Base-by-base conservation (phyloP, 2,329 filamentous ascomycete genomes). In the Xylariaceae sp. region DNA sequence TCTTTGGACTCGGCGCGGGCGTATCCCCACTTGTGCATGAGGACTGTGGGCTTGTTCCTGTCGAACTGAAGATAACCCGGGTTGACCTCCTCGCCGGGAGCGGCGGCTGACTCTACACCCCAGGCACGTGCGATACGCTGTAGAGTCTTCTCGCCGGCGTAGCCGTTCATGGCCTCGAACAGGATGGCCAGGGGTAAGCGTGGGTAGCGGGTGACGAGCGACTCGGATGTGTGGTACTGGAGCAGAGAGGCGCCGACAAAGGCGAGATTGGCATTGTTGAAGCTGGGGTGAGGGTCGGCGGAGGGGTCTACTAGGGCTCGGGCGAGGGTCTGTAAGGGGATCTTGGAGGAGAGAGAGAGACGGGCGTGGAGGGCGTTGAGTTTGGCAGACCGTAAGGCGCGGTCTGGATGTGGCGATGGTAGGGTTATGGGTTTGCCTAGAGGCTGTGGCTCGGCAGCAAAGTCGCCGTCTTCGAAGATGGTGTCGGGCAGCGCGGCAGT, bases 321-420 rank as follows among this genome's bases (percentile, higher is more conserved):
- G 50, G 88, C 91, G 55, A 98, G 80, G 5, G 88, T 92, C 71
- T 93, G 79, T 49, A 95, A 70, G 27, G 93, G 92, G 52, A 97
- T 78, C 68, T 86, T 87, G 52, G 80, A 77, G 20, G 91, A 85
- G 45, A 98, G 82, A 33, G 82, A 82, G 50, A 98, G 80, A 67
- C 93, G 87, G 58, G 91, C 88, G 67, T 96, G 91, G 37, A 98
- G 81, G 54, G 93, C 91, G 53, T 90, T 83, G 58, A 98, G 85
- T 73, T 96, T 97, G 52, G 90, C 84, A 37, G 92, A 97, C 55
- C 74, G 67, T 49, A 75, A 70, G 35, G 89, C 86, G 55, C 76
- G 76, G 58, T 78, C 71, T 55, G 83, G 81, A 44, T 79, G 79
- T 55, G 89, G 88, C 60, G 88, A 92, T 42, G 88, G 86, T 53